Evolutionary conservation across 1,284 basidiomycete genomes (phyloP).

Genomic region (Leccinum pachyderme): DNA sequence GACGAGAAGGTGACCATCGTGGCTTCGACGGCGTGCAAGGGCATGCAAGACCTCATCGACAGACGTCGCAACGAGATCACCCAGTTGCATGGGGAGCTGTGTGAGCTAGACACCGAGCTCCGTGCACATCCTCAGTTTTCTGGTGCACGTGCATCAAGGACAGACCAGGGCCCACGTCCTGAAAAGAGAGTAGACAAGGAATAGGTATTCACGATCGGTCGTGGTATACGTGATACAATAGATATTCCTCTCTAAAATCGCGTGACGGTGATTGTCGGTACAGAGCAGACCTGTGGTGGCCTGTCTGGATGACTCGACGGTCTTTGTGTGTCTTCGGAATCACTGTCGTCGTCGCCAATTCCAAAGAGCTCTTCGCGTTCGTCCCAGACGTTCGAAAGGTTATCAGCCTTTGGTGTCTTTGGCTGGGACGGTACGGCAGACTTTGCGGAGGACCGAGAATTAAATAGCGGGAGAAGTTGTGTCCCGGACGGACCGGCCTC

Average conservation of each 20-base stretch:
- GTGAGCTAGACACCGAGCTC: constrained; percentile 44
- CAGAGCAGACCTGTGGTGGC: constrained; percentile 1
- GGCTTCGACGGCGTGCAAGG: constrained; percentile 44
- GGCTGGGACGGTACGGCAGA: constrained; percentile 13
- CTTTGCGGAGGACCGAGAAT: constrained; percentile 23
- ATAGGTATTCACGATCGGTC: constrained; percentile 17
- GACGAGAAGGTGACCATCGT: constrained; percentile 44
- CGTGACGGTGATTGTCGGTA: constrained; percentile 33
- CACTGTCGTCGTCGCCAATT: constrained; percentile 52
- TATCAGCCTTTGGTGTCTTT: constrained; percentile 28
- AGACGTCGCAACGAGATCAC: constrained; percentile 44
- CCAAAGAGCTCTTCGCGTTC: constrained; percentile 75
- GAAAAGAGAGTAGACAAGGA: constrained; percentile 8
- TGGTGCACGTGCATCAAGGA: constrained; percentile 7
- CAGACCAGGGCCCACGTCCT: neutral
- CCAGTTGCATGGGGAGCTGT: constrained; percentile 45
- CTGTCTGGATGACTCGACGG: constrained; percentile 5
- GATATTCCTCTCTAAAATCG: constrained; percentile 14
- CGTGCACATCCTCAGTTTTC: constrained; percentile 23
- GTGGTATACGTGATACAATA: constrained; percentile 32
- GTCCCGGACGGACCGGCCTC: constrained; percentile 40
- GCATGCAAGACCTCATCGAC: constrained; percentile 46
- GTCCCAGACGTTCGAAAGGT: constrained; percentile 70
- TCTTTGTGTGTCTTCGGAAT: constrained; percentile 14
- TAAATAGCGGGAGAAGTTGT: constrained; percentile 58